phyloP scores from a whole-genome alignment of 2,329 filamentous ascomycete genomes.

The Gnomoniopsis sp. region DNA sequence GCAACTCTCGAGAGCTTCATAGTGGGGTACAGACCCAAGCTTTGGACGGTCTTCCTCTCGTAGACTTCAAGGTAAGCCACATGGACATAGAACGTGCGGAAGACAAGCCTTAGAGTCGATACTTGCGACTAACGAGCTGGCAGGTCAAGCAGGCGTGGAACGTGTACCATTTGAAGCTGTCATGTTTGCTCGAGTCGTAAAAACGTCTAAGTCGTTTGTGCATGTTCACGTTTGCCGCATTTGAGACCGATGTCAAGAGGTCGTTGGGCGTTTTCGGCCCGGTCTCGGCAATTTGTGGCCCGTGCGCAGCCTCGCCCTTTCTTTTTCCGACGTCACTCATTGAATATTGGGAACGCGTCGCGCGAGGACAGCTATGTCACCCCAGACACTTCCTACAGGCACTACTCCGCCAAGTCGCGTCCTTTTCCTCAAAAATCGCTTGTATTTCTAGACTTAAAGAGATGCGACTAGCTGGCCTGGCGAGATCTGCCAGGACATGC shows the following conservation, averaged over 20 bases:
- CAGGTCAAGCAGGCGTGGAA: background rate
- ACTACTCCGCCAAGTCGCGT: background rate
- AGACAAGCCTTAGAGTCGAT: background rate
- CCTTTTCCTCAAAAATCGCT: background rate
- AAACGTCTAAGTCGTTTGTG: background rate
- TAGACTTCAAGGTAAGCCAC: background rate
- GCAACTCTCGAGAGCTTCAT: background rate
- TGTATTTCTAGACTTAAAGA: background rate
- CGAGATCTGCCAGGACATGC: constrained; percentile 9
- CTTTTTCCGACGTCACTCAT: background rate
- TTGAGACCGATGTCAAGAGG: background rate
- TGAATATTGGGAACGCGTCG: background rate
- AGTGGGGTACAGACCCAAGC: no score
- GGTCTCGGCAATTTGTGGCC: background rate
- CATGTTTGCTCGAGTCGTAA: background rate
- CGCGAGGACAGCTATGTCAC: background rate
- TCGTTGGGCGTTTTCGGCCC: background rate
- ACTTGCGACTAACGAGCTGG: background rate
- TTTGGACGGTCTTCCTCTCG: background rate
- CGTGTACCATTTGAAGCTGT: background rate
- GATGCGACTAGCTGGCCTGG: constrained; percentile 14
- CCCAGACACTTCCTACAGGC: background rate
- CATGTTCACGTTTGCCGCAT: background rate
- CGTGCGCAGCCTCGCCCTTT: background rate
- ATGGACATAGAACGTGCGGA: no score